Evolutionary conservation across 2,329 filamentous ascomycete genomes (phyloP).

Genomic region (Colletotrichum endophyticum): DNA sequence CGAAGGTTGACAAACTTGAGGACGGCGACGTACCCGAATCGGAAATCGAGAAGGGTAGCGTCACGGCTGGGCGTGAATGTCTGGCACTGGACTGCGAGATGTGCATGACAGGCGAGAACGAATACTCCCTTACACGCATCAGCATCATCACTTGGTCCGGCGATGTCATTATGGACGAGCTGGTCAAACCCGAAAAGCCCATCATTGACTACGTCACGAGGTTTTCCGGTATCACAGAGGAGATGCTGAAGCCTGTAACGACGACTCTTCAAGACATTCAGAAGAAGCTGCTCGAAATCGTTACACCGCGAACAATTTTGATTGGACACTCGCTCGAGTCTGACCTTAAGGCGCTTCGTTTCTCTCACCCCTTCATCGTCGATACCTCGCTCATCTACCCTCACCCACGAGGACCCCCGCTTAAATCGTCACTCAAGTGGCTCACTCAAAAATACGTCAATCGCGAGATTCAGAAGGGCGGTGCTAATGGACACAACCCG

Average conservation of each 20-base stretch:
- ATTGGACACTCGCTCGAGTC: constrained; percentile 84
- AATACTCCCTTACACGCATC: constrained; percentile 86
- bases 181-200: constrained; percentile 88
- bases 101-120: constrained; percentile 83
- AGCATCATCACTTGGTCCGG: constrained; percentile 89
- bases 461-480: constrained; percentile 86
- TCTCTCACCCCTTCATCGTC: constrained; percentile 91
- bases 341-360: constrained; percentile 81
- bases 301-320: constrained; percentile 76
- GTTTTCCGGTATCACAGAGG: constrained; percentile 90
- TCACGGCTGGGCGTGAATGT: constrained; percentile 81
- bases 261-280: constrained; percentile 88
- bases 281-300: constrained; percentile 70
- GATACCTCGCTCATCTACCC: constrained; percentile 92
- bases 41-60: constrained; percentile 79
- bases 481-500: constrained; percentile 80
- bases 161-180: constrained; percentile 80
- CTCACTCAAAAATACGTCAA: constrained; percentile 84
- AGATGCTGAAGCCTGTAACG: constrained; percentile 81
- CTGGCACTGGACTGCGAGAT: constrained; percentile 95
- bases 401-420: constrained; percentile 85
- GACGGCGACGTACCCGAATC: constrained; percentile 72
- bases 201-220: constrained; percentile 92
- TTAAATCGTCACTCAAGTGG: constrained; percentile 91
- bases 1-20: constrained; percentile 67